Conservation (phyloP, 2,329 filamentous ascomycete genomes). For the Curvularia sp. region DNA sequence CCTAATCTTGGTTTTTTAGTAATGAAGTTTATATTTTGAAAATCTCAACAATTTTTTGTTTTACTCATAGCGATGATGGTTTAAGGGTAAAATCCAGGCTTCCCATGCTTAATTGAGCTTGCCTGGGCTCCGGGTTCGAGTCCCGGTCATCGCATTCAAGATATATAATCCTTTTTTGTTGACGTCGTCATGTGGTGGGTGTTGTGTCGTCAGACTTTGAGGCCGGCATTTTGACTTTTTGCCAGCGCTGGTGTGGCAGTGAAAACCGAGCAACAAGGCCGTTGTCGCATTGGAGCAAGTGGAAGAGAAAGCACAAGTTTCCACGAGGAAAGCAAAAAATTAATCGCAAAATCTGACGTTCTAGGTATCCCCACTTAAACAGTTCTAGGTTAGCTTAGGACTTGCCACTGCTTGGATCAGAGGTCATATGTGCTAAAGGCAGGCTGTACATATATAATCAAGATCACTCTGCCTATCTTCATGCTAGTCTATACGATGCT, state of each 20-base stretch:
- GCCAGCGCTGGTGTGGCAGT: not conserved
- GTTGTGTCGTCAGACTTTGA: not conserved
- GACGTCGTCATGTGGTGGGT: not conserved
- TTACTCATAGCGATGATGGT: constrained; percentile 29
- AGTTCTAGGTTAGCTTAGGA: not conserved
- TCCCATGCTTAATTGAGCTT: constrained; percentile 30
- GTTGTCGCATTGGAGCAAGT: not conserved
- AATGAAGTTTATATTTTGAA: not conserved
- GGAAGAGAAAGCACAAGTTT: not conserved
- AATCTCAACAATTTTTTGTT: not conserved
- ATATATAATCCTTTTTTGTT: not conserved
- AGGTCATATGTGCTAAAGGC: not conserved
- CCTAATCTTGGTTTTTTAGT: not conserved
- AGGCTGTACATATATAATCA: not conserved
- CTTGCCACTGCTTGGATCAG: not conserved
- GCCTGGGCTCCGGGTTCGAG: constrained; percentile 41
- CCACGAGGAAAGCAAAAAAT: not conserved
- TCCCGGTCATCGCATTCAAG: constrained; percentile 31
- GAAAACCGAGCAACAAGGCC: not conserved
- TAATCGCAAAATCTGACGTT: not conserved
- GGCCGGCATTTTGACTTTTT: constrained; percentile 2
- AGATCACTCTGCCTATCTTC: not conserved
- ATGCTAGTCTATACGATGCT: not conserved
- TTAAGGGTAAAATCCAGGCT: constrained; percentile 45
- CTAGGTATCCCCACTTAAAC: not conserved